Evolutionary conservation across 371 early-diverging fungal genomes (phyloP).

Genomic region (Mucor plumbeus): DNA sequence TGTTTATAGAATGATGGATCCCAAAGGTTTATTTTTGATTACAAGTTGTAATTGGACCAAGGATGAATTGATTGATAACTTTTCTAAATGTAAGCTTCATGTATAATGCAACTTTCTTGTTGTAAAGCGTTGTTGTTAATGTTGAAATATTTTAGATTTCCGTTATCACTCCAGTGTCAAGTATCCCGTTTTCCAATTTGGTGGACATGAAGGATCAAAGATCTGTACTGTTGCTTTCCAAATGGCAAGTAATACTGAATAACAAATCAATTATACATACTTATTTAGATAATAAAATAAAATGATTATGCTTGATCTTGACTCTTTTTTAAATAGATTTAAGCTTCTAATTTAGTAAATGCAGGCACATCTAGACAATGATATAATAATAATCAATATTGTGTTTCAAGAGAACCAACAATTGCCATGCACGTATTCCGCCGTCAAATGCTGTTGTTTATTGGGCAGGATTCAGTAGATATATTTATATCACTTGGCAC

Average conservation of each 20-base stretch:
- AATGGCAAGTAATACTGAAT: neutral
- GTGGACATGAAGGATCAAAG: slow-evolving; percentile 85
- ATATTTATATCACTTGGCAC: neutral
- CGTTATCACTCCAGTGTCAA: slow-evolving; percentile 71
- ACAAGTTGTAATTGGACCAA: slow-evolving; percentile 95
- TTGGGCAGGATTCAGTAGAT: neutral
- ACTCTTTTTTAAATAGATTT: neutral
- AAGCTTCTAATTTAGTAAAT: neutral
- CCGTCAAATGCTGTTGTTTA: neutral
- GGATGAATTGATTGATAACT: slow-evolving; percentile 75
- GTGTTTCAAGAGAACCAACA: neutral
- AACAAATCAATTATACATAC: neutral
- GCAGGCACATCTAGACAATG: neutral
- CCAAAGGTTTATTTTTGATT: slow-evolving; percentile 70
- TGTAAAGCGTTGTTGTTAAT: neutral
- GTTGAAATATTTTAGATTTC: slow-evolving; percentile 52
- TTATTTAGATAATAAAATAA: neutral
- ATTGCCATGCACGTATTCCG: neutral
- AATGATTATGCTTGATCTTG: neutral
- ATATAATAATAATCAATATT: neutral
- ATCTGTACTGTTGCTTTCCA: slow-evolving; percentile 83
- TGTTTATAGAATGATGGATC: slow-evolving; percentile 38
- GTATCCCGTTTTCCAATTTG: slow-evolving; percentile 87
- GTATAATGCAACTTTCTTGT: neutral
- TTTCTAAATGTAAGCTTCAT: slow-evolving; percentile 57